Conservation (phyloP, 164 flowering plant species). For the Tinospora cordifolia region DNA sequence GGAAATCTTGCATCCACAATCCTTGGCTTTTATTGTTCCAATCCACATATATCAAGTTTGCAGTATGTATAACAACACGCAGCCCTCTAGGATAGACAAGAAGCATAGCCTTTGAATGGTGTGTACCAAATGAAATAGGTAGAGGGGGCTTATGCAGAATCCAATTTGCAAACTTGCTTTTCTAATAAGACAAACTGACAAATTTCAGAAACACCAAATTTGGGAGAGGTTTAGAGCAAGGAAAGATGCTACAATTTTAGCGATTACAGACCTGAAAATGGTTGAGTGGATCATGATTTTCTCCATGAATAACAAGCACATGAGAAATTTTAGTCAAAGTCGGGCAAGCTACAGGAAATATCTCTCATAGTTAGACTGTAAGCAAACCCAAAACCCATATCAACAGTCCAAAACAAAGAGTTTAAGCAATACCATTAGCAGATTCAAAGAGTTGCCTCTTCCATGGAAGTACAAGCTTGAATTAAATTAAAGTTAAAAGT, state of each 20-base stretch:
- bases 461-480: not conserved
- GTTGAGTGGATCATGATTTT: slow-evolving; percentile 62
- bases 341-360: slow-evolving; percentile 76
- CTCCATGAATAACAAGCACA: slow-evolving; percentile 89
- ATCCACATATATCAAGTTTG: slow-evolving; percentile 87
- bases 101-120: slow-evolving; percentile 97
- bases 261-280: slow-evolving; percentile 56
- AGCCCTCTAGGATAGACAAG: slow-evolving; percentile 89
- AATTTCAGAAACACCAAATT: not conserved
- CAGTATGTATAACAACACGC: slow-evolving; percentile 82
- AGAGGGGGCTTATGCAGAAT: slow-evolving; percentile 83
- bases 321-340: slow-evolving; percentile 50
- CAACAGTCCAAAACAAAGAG: not conserved
- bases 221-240: not conserved
- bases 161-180: slow-evolving; percentile 76
- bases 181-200: slow-evolving; percentile 34
- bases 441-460: not conserved
- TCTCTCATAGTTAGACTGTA: slow-evolving; percentile 8
- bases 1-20: slow-evolving; percentile 99
- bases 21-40: slow-evolving; percentile 99
- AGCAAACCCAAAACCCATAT: not conserved
- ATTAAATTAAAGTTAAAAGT: not conserved
- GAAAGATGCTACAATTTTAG: not conserved
- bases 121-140: slow-evolving; percentile 95
- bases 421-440: not conserved